Base-by-base conservation (phyloP, 2,329 filamentous ascomycete species). In the Cladosporium austrohemisphaericum region DNA sequence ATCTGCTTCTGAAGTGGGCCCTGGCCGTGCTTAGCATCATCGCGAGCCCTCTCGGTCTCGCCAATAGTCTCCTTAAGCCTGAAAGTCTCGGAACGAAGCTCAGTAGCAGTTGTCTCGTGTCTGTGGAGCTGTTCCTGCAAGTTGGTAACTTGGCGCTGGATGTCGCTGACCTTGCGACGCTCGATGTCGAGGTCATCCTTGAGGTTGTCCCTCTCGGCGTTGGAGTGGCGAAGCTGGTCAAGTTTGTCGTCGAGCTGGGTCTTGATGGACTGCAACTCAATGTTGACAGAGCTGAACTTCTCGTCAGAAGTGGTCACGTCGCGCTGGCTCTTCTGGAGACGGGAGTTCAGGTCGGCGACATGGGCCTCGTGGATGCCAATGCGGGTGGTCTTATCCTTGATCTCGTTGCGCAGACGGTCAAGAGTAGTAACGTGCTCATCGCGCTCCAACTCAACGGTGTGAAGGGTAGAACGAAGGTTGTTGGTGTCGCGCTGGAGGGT, bases 401-500 rank as follows among this genome's bases (percentile, higher is more conserved):
- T 52, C 51, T 65, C 61, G 9, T 54, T 48, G 10, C 60, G 59
- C 26, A 63, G 53, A 28, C 54, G 52, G 14, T 64, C 62, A 14
- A 63, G 55, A 14, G 56, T 60, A 28, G 55, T 51, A 16, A 49
- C 38, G 26, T 61, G 61, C 26, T 65, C 63, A 43, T 64, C 61
- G 25, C 61, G 58, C 52, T 65, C 63, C 8, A 49, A 44, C 49
- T 65, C 62, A 29, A 60, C 50, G n/a, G 52, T 52, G 20, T 55
- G 55, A 20, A 64, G 50, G 16, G 44, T 56, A 22, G 64, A 60
- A 35, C 59, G 60, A 35, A 56, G 38, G 43, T 58, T 54, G 28
- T 53, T 57, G 43, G 57, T 44, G 35, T 65, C 63, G 7, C 60
- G 56, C 38, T 55, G 54, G 29, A 59, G 25, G 20, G 56, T 53